Base-by-base conservation (phyloP, 345 rosid species). In the Salix arbutifolia region DNA sequence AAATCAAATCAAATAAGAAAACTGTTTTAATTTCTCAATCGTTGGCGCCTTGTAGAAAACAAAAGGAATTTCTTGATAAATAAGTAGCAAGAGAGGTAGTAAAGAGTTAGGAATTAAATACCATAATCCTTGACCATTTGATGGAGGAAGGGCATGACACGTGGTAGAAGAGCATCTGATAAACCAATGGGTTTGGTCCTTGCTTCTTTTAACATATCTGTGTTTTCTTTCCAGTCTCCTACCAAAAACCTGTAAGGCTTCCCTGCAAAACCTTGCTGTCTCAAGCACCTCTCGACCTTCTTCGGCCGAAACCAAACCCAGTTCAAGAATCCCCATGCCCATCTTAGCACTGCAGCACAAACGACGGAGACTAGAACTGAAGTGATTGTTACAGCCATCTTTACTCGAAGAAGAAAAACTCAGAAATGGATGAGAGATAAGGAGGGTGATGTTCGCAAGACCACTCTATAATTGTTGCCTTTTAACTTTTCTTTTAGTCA, bases 221-320 rank as follows among this genome's bases (percentile, higher is more conserved):
- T 67, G 3, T 65, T 78, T 38, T 77, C 83, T 76, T 76, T 84
- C 16, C 76, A 52, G 79, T 89, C 92, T 74, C 91, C 91, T 56
- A 70, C 67, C 21, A 81, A n/a, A 50, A 83, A 71, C 35, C 75
- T 74, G 71, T 85, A 87, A 3, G 85, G 79, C 33, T 84, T 84
- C 74, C 88, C 90, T 17, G 56, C 13, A 56, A 90, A 79, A 33
- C 91, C 92, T 44, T 85, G 89, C 58, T 73, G 58, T 80, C 78
- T 86, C 31, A 90, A 78, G 60, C 13, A 62, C 74, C 65, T 84
- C 83, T 87, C 92, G 2, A 89, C 79, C 76, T 38, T 82, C 85
- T 70, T 86, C 0, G 91, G 94, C 78, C 65, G 79, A 42, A 90
- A 73, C 91, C 89, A 87, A 3, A 85, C 78, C 88, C 87, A 78